phyloP scores from a whole-genome alignment of 2,329 filamentous ascomycete species.

The Hymenoscyphus fructigenus region DNA sequence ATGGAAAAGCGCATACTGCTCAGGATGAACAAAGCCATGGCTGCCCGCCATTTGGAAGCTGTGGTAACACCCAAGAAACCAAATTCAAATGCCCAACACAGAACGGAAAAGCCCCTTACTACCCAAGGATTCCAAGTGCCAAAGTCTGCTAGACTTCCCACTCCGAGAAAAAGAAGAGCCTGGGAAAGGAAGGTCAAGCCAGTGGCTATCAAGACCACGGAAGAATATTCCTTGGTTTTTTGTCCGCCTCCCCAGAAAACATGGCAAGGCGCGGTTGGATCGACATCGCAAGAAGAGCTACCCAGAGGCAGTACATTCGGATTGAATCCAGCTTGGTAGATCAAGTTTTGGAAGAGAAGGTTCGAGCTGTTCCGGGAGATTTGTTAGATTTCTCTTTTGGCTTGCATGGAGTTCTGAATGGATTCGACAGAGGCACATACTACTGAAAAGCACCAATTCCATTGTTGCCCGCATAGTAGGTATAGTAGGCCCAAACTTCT shows the following conservation, averaged over 20 bases:
- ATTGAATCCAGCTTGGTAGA: conserved; percentile 36
- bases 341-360: conserved; percentile 37
- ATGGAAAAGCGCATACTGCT: conserved; percentile 28
- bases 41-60: conserved; percentile 31
- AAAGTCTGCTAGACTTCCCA: conserved; percentile 35
- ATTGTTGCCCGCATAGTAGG: conserved; percentile 36
- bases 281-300: conserved; percentile 30
- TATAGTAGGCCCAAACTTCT: conserved; percentile 34
- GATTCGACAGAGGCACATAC: conserved; percentile 22
- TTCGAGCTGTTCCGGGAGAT: conserved; percentile 28
- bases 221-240: conserved; percentile 31
- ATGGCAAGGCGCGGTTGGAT: conserved; percentile 31
- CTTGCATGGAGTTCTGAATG: background rate
- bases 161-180: conserved; percentile 30
- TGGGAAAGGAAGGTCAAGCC: conserved; percentile 34
- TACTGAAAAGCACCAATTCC: conserved; percentile 37
- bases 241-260: conserved; percentile 34
- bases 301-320: conserved; percentile 35
- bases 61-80: conserved; percentile 33
- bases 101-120: conserved; percentile 32
- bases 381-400: background rate
- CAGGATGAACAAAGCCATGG: conserved; percentile 36
- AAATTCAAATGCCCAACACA: conserved; percentile 35
- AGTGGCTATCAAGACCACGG: conserved; percentile 33
- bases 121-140: conserved; percentile 37